Conservation (phyloP, 2,329 filamentous ascomycete genomes). For the Rhynchosporium agropyri region DNA sequence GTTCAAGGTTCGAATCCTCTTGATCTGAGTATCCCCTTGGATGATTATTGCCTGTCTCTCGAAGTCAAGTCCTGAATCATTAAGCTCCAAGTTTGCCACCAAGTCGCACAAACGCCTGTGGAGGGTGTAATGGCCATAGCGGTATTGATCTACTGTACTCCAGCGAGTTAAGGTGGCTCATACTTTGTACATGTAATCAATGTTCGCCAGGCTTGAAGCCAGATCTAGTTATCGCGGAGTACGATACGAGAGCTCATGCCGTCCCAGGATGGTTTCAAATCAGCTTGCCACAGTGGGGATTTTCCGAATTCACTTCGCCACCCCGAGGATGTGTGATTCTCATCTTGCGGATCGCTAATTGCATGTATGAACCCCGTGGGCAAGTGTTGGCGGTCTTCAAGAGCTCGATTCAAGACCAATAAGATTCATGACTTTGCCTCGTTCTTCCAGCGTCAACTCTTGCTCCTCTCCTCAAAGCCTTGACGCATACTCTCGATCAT, state of each 20-base stretch:
- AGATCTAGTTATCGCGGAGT: no score
- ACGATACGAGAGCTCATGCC: not conserved
- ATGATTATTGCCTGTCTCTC: not conserved
- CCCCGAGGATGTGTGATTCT: not conserved
- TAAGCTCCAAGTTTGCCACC: not conserved
- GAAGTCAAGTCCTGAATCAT: not conserved
- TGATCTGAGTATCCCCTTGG: not conserved
- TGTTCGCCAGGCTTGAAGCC: no score
- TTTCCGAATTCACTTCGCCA: not conserved
- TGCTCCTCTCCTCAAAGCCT: not conserved
- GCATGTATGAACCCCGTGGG: not conserved
- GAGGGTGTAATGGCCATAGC: not conserved
- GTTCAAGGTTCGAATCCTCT: not conserved
- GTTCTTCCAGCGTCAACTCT: not conserved
- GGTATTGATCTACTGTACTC: no score
- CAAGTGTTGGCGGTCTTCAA: not conserved
- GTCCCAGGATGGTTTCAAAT: not conserved
- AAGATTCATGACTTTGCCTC: not conserved
- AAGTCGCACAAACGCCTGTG: not conserved
- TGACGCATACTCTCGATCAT: no score
- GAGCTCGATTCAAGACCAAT: no score
- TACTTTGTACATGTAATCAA: no score
- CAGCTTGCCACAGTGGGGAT: not conserved
- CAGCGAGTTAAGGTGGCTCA: no score
- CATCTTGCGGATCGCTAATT: not conserved